phyloP scores from a whole-genome alignment of 805 yeast species.

The Phaffomyces thermotolerans region DNA sequence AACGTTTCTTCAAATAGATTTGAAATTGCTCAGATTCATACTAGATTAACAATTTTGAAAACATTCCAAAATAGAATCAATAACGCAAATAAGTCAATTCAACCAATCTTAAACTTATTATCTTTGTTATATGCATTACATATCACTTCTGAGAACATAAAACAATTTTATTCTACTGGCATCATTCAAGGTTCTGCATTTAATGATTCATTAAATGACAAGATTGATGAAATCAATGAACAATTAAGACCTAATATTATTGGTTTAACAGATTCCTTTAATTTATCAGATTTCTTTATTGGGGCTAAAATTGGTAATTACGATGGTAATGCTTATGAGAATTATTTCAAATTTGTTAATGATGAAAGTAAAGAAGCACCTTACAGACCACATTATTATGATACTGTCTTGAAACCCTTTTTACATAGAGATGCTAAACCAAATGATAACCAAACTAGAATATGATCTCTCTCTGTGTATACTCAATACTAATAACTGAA shows the following conservation, averaged over 20 bases:
- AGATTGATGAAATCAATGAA: constrained; percentile 28
- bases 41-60: constrained; percentile 28
- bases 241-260: constrained; percentile 61
- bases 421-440: constrained; percentile 13
- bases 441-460: constrained; percentile 12
- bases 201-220: constrained; percentile 26
- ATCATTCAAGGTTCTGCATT: constrained; percentile 36
- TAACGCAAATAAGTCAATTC: constrained; percentile 26
- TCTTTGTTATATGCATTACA: constrained; percentile 57
- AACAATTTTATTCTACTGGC: constrained; percentile 51
- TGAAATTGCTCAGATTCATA: constrained; percentile 29
- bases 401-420: constrained; percentile 16
- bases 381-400: constrained; percentile 50
- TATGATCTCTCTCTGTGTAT: too few species aligned
- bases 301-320: constrained; percentile 78
- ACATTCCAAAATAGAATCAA: constrained; percentile 23
- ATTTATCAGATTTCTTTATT: constrained; percentile 68
- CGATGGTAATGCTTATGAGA: constrained; percentile 76
- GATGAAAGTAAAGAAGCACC: constrained; percentile 26
- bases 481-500: too few species aligned
- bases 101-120: constrained; percentile 41
- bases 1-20: constrained; percentile 20
- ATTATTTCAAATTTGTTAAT: constrained; percentile 61
- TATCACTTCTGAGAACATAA: constrained; percentile 53
- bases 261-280: constrained; percentile 77